A percentile compares a stretch with the other conserved stretches of the same genome.
Conservation (phyloP, 257 asterid genomes). For the Oldenlandia corymbosa region DNA sequence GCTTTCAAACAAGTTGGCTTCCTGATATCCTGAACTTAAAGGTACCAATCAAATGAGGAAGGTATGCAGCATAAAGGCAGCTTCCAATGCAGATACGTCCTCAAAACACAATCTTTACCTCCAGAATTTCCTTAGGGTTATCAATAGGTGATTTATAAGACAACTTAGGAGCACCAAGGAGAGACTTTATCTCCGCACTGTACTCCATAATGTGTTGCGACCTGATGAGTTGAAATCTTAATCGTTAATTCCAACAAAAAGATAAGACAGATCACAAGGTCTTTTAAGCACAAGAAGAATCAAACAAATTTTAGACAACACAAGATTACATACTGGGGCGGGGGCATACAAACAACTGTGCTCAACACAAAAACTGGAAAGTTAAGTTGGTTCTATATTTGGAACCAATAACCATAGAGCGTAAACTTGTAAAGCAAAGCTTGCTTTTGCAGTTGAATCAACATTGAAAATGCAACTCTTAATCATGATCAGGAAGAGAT, state of each 20-base stretch:
- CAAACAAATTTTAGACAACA: background rate
- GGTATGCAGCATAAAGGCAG: constrained; percentile 15
- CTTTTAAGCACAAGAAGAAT: background rate
- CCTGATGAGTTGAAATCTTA: constrained; percentile 34
- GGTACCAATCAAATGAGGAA: constrained; percentile 17
- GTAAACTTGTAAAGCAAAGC: too few relatives aligned
- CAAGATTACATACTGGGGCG: background rate
- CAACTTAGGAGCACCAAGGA: constrained; percentile 54
- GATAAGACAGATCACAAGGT: background rate
- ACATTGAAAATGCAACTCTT: background rate
- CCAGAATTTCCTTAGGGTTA: constrained; percentile 57
- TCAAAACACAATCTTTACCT: constrained; percentile 36
- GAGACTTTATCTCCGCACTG: constrained; percentile 69
- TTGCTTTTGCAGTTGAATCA: background rate
- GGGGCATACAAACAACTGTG: background rate
- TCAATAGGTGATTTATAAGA: constrained; percentile 50
- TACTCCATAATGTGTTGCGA: constrained; percentile 81
- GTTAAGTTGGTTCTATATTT: too few relatives aligned
- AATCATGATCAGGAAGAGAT: background rate
- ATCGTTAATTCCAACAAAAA: background rate
- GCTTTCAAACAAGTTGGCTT: constrained; percentile 75
- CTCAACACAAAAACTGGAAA: too few relatives aligned
- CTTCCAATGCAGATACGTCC: constrained; percentile 4
- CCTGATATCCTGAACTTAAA: constrained; percentile 43
- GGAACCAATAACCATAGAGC: too few relatives aligned